Percentiles rank a stretch among this genome's conserved stretches.
These are phyloP conservation scores for Dichomitus squalens DNA, from an alignment of 1,284 basidiomycete species.

Conservation along the genomic window DNA sequence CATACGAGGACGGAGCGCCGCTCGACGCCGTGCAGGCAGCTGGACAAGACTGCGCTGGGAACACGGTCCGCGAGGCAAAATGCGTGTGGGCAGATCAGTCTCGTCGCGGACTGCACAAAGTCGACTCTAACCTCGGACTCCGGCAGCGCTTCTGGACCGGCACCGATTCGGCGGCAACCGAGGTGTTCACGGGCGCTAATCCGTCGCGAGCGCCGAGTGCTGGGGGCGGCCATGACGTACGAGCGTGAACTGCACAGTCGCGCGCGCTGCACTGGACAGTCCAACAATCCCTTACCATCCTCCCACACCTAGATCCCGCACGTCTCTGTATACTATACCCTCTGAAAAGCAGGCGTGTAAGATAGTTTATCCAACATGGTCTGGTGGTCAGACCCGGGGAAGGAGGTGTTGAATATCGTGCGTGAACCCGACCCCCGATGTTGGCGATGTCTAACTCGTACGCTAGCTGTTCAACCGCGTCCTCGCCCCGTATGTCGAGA, in stretches of 20 bases:
- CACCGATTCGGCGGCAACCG: no score
- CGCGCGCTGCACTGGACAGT: no score
- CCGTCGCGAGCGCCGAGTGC: no score
- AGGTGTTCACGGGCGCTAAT: no score
- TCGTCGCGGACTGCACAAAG: background rate
- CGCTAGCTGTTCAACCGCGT: constrained; percentile 86
- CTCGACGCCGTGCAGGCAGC: background rate
- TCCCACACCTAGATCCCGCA: background rate
- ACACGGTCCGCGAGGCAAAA: background rate
- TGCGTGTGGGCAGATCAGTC: background rate
- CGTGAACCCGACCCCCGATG: constrained; percentile 19
- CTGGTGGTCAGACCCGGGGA: constrained; percentile 83
- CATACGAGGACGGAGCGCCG: constrained; percentile 1
- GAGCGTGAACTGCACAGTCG: no score
- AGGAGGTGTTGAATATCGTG: constrained; percentile 78
- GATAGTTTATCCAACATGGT: constrained; percentile 40
- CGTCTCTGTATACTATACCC: background rate
- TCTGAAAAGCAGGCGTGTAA: constrained; percentile 1
- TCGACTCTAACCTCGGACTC: background rate
- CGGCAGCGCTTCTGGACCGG: no score
- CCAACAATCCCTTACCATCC: background rate
- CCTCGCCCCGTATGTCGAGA: constrained; percentile 95
- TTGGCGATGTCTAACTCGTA: constrained; percentile 2
- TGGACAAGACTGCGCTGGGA: background rate
- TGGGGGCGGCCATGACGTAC: no score